phyloP scores from a whole-genome alignment of 495 filamentous ascomycete genomes.

The Penicillium longicatenatum region DNA sequence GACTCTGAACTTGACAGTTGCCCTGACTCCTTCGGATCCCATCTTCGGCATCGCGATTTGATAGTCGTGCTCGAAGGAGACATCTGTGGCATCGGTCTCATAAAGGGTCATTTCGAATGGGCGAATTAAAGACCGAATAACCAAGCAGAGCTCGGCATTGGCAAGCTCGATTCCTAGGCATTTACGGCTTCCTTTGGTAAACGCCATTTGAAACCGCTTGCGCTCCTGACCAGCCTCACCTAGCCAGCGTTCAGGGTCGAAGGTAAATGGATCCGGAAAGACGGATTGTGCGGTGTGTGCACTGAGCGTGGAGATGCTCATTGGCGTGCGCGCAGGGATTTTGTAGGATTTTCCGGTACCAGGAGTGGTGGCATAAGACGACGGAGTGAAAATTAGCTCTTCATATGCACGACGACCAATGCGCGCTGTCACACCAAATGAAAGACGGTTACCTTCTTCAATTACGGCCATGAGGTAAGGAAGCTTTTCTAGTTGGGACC shows the following conservation, averaged over 20 bases:
- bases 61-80: conserved; percentile 36
- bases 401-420: conserved; percentile 34
- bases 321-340: conserved; percentile 29
- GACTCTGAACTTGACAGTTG: not conserved
- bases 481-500: conserved; percentile 43
- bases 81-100: conserved; percentile 30
- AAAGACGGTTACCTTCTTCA: conserved; percentile 45
- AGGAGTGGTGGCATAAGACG: conserved; percentile 9
- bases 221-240: conserved; percentile 19
- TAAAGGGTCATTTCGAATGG: conserved; percentile 29
- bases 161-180: conserved; percentile 33
- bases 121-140: conserved; percentile 21
- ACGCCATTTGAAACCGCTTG: conserved; percentile 26
- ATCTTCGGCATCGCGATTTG: conserved; percentile 36
- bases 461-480: conserved; percentile 50
- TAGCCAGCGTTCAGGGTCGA: conserved; percentile 25
- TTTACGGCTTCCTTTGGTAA: conserved; percentile 25
- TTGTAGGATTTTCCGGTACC: conserved; percentile 12
- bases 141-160: conserved; percentile 28
- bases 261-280: conserved; percentile 28
- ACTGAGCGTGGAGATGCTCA: conserved; percentile 28
- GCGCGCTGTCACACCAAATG: conserved; percentile 36
- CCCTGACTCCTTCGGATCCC: conserved; percentile 22
- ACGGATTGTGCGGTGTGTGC: conserved; percentile 24
- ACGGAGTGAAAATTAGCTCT: conserved; percentile 26